Evolutionary conservation across 1,139 yeast species (phyloP), one percentile per base, ranked within the genome.

Genomic region (Yamadazyma dushanensis): DNA sequence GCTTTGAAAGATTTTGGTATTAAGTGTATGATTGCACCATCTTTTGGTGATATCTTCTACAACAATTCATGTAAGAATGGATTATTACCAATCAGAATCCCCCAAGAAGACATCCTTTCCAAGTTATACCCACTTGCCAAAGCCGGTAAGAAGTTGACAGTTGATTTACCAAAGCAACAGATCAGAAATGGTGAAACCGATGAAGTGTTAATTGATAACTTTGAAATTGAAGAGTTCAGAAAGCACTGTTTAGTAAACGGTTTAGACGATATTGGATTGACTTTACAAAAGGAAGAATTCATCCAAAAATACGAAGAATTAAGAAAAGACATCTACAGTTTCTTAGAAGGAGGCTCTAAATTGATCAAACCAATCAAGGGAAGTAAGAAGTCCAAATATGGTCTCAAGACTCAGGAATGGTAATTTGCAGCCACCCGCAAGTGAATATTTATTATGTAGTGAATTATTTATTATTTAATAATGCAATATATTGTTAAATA

Each of bases 1-100:
- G 98, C 98, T 3, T 76, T 92, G 49, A 90, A 88, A 55, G 98
- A 92, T 66, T 92, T 92, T 55, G 98, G 98, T 60, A 89, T 92
- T 62, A 83, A 86, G 62, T 84, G 92, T 46, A 85, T 92, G 58
- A 89, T 92, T 63, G 97, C 98, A 4, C 97, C 97, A 41, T 88
- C 97, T 1, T 92, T 90, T 54, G 98, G 98, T 59, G 98, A 92
- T 64, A 92, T 92, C 53, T 92, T 92, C 74, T 90, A 87, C 78
- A 92, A 86, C 70, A 92, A 92, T 71, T 89, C 97, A 34, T 86
- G 85, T 73, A 92, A 92, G 71, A 92, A 92, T 64, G 97, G 96
- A 34, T 74, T 92, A 60, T 71, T 92, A 48, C 97, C 97, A 42
- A 87, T 92, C 52, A 80, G 96, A 67, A 59, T 90, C 16, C 83